Base-by-base conservation (phyloP, 225 moss, liverwort and hornwort species). In the Lunularia cruciata region DNA sequence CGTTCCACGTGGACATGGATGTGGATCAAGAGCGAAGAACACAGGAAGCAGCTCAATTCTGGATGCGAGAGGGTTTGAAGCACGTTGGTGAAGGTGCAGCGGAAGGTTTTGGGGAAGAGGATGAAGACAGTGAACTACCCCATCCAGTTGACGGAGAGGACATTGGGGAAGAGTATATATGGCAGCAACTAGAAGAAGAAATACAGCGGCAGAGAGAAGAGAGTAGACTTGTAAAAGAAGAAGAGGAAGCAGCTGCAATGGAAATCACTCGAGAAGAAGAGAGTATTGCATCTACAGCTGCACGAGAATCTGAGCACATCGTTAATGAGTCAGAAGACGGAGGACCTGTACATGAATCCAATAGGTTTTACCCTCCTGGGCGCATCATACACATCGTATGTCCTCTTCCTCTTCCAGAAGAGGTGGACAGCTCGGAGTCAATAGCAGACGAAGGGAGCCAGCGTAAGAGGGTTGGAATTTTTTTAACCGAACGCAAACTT, bases 231-330 rank as follows among this genome's bases (percentile, higher is more conserved):
- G 83, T 85, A 33, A 81, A 89, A 37, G 90, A 92, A 73, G 96
- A 92, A 68, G 96, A 98, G 63, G 92, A 93, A 57, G 92, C 86
- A 1, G 96, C 81, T 39, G 90, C 89, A 72, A 87, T 83, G 79
- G 92, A 92, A 75, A 98, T 92, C 71, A 91, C 89, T 25, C 85
- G 87, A 48, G 96, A 98, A 53, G 96, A 92, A 76, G 84, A 92
- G 64, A 85, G 72, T 52, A 75, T 92, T 42, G 89, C 86, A 15
- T 88, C 92, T 38, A 83, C 84, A 56, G 82, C 89, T 26, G 86
- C 87, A 45, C 78, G 86, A 57, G 87, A 88, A 57, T 78, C 87
- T 75, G 86, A 90, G 47, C 84, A 72, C 31, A 89, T 92, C 68
- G 88, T 91, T 2, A 42, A 19, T 52, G 78, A 73, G 70, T 82